Base-by-base conservation (phyloP, 2,329 filamentous ascomycete species). In the Gaeumannomyces tritici region DNA sequence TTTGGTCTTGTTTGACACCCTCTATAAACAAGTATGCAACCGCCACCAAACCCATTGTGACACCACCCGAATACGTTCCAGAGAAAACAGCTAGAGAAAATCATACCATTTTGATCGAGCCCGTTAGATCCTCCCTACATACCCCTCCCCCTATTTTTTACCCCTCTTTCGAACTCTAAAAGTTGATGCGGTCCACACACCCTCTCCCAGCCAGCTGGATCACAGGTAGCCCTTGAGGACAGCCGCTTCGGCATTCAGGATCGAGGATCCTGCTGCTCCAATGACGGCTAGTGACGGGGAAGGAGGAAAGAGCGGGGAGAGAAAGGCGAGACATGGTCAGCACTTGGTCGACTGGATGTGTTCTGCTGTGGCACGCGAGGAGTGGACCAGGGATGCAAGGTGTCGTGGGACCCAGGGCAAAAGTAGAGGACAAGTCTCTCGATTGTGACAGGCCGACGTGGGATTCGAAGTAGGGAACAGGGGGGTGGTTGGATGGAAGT, bases 191-290 rank as follows among this genome's bases (percentile, higher is more conserved):
- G 35, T 18, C 35, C 35, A 42, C 35, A 18, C n/a, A 51, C 35
- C 5, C 42, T 18, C 42, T 47, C 42, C 18, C 42, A 47, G 12
- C 15, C 42, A 1, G 7, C 7, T 8, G 42, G 18, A 51, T 74
- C 80, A 92, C 66, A 93, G 81, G 71, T 88, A 91, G 6, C 93
- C 93, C 80, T 96, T 96, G 67, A 97, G 83, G 13, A 96, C 87
- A 28, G 92, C 91, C 31, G 92, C 91, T 75, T 97, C 93, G 31
- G 93, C 92, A 71, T 98, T 98, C 69, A 98, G 76, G 76, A 98
- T 96, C 35, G 91, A 96, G 2, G 91, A 96, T 13, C 95, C 95
- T n/a, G 93, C 93, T 35, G 95, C 95, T 67, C 93, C 93, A 73
- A 99, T 93, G 62, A 99, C 89, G 65, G 93, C 87, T 86, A n/a